A percentile compares a stretch with the other conserved stretches of the same genome.
These are phyloP conservation scores for Carpinus fangiana DNA, from an alignment of 306 rosid species.

Conservation along the genomic window DNA sequence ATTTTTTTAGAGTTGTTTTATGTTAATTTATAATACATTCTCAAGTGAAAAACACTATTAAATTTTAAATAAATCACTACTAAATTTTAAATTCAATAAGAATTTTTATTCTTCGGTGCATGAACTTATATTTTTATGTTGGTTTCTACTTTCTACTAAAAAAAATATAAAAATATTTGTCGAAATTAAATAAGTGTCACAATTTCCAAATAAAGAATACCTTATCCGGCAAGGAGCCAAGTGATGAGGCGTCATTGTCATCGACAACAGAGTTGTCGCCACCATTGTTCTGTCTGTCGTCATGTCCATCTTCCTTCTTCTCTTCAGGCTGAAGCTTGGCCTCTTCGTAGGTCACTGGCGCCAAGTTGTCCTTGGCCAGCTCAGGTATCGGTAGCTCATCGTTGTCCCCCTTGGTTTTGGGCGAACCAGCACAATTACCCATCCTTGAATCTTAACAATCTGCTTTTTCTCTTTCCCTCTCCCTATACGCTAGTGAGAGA, in stretches of 20 bases:
- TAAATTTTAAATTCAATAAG: no score
- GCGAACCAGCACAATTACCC: conserved; percentile 36
- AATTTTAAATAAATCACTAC: no score
- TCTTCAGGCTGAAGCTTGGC: background rate
- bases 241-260: conserved; percentile 11
- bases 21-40: background rate
- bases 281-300: background rate
- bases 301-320: background rate
- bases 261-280: background rate
- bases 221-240: conserved; percentile 32
- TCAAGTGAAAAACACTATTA: no score
- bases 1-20: background rate
- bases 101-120: no score
- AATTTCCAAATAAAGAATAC: background rate
- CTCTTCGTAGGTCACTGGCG: background rate
- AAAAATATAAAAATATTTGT: background rate
- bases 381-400: background rate
- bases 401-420: conserved; percentile 33
- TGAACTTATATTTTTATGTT: no score
- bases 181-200: no score
- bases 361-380: conserved; percentile 2
- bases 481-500: conserved; percentile 28
- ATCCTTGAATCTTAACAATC: background rate
- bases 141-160: no score
- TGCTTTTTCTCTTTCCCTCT: conserved; percentile 4